Evolutionary conservation across 2,329 filamentous ascomycete genomes (phyloP), one percentile per base, ranked within the genome.

Genomic region (Calonectria hongkongensis): DNA sequence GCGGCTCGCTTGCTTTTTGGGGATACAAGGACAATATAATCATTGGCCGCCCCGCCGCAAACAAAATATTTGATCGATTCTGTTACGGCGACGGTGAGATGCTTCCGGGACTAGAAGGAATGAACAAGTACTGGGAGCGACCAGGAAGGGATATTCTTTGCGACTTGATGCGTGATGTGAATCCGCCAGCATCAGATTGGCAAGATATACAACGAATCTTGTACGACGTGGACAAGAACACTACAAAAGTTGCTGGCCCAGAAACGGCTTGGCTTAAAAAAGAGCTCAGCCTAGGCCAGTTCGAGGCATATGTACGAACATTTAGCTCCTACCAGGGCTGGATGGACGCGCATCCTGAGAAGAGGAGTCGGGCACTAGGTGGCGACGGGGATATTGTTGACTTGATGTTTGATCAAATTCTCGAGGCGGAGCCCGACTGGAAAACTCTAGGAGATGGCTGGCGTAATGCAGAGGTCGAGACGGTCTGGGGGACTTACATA

Each of bases 21-120:
- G 91, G 91, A 2, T 93, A 93, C 81, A 91, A 90, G 78, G 92
- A 93, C 81, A 91, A 89, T 78, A 85, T 91, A 41, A 86, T 93
- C 65, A 82, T 91, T 18, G 87, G 89, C 27, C 86, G 86, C 74
- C 87, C 88, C 8, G 77, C 79, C 41, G 89, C 90, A 18, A 91
- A 88, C 28, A 79, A 80, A 54, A 85, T 93, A 28, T 85, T 92
- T 78, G 84, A 90, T 78, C 81, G 84, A 33, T 93, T 90, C 75
- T 86, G 88, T 72, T 92, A 92, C 82, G 88, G 86, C 8, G 80
- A 85, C 18, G 86, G 83, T 39, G 86, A 88, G 39, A 84, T 85
- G 15, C 82, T 80, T 27, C 83, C 84, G 6, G 86, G 87, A 0
- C 75, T 87, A 39, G 83, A 88, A 66, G 85, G 85, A 12, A 87